Base-by-base conservation (phyloP, 2,329 filamentous ascomycete species). In the Talaromyces funiculosus region DNA sequence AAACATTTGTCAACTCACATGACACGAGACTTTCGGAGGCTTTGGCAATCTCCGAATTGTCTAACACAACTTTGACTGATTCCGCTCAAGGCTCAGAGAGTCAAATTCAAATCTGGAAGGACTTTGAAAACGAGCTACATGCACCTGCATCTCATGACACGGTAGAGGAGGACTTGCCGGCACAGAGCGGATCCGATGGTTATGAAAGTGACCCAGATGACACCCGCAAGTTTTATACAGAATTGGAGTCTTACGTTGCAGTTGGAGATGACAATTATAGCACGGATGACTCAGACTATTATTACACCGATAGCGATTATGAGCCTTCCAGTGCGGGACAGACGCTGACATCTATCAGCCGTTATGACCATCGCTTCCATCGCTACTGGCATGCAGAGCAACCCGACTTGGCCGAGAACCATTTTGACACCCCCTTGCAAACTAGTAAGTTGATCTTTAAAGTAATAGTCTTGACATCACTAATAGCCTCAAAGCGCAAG, bases 181-280 rank as follows among this genome's bases (percentile, higher is more conserved):
- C 67, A 8, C 62, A 35, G 4, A 42, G 63, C 2, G 60, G 64
- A 1, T 62, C 64, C 0, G 57, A 59, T 7, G 55, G 61, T 8
- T 55, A 62, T 14, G 69, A 71, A 31, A 66, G 70, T 26, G 71
- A 74, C 18, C 62, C 68, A 6, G 69, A 73, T 43, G 70, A 75
- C 40, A 68, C 70, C n/a, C 63, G 69, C 22, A 68, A 65, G 33
- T 74, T 74, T 20, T 74, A 74, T 58, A 66, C 67, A 0, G 70
- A 69, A 31, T 9, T 56, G 14, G 33, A 60, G n/a, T 26, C 40
- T 1, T 47, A 24, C 7, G 3, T 43, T 49, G 35, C n/a, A 57
- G 24, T 47, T 14, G 31, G 12, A 20, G 65, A 69, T 24, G 68
- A 67, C 26, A 64, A 66, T 53, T 64, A 63, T 33, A 65, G 66